Conservation (phyloP, 805 yeast species). For the Nakazawaea wickerhamii region DNA sequence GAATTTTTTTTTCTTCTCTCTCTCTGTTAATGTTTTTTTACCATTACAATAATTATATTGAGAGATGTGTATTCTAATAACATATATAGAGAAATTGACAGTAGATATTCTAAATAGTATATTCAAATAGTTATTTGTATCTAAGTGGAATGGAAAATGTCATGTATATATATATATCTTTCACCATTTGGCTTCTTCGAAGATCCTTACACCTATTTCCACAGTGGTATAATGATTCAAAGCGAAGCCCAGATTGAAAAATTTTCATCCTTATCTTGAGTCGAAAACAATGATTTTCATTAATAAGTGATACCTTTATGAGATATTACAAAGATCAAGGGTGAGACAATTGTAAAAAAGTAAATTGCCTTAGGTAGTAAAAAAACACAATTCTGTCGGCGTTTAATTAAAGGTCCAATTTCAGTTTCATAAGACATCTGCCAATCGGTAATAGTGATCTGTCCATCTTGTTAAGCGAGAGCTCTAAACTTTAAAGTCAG, state of each 20-base stretch:
- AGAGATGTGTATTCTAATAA: no score
- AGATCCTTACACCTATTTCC: constrained; percentile 28
- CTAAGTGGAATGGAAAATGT: no score
- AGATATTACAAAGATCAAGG: constrained; percentile 5
- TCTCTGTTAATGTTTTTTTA: no score
- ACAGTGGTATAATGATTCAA: constrained; percentile 32
- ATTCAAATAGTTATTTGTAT: not conserved
- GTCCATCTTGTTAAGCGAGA: no score
- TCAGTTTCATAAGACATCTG: no score
- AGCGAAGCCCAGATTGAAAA: constrained; percentile 30
- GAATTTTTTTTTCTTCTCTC: not conserved
- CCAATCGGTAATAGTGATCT: no score
- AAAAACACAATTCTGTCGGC: no score
- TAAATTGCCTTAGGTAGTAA: no score
- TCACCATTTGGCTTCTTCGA: constrained; percentile 30
- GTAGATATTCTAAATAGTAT: not conserved
- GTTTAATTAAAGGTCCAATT: no score
- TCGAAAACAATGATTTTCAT: constrained; percentile 5
- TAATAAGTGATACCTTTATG: not conserved
- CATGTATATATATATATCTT: constrained; percentile 12
- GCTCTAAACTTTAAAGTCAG: no score
- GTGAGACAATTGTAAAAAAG: not conserved
- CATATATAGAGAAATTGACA: no score
- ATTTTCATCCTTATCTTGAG: constrained; percentile 12
- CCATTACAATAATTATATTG: no score